Base-by-base conservation (phyloP, 768 basidiomycete species). In the Boletus subparvulus region DNA sequence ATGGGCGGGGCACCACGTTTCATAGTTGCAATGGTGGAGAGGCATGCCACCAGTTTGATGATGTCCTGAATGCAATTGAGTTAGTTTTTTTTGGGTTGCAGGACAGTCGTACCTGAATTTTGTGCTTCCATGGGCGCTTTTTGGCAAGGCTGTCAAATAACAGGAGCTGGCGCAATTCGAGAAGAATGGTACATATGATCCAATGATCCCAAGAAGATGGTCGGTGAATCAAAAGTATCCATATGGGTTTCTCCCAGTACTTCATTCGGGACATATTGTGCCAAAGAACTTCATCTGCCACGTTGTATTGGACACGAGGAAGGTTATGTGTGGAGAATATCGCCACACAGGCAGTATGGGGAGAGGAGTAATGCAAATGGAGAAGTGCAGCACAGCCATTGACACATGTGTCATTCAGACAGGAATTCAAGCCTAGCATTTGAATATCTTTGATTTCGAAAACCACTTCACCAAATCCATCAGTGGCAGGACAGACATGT, bases 241-340 rank as follows among this genome's bases (percentile, higher is more conserved):
- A 39, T 2, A 17, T 39, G 17, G 37, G 17, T 17, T 39, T 39
- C 14, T 39, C 37, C 37, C 37, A 39, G 37, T 39, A 39, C 6
- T 17, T 39, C 4, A 16, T 39, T 39, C 6, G 4, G 17, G 37
- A 39, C 16, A 47, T 57, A 4, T 50, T 48, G 0, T 52, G 21
- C 75, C 74, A 77, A 0, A 78, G 14, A 0, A 60, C 53, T 0
- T 50, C 32, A 21, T 67, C 52, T 0, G 10, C 2, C 0, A 55
- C 49, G 6, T 65, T 39, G 17, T 53, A 47, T 0, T 36, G 0
- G 7, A 56, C 28, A 12, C n/a, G 6, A 37, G 32, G 36, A 3
- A 56, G 50, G 24, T 56, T 13, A 8, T 56, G 45, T 0, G 32
- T 56, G 8, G 59, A 57, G 7, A 66, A 48, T 1, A 66, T 17